Percentiles rank a stretch among this genome's conserved stretches.
Evolutionary conservation across 2,329 filamentous ascomycete species (phyloP).

Genomic region (Pyrenophora graminea): DNA sequence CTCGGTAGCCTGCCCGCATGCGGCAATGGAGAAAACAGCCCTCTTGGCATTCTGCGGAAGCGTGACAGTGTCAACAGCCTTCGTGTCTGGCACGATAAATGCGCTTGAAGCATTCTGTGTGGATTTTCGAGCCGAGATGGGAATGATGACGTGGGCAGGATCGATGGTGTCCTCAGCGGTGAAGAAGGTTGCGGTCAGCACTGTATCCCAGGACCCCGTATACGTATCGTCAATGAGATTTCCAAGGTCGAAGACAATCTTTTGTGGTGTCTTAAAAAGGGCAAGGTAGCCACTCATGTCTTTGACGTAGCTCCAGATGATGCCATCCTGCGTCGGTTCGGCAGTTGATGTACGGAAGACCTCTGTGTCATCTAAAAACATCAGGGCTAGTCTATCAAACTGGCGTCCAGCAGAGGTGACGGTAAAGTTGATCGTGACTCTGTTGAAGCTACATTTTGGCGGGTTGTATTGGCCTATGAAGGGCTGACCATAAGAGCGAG

Average conservation of each 20-base stretch:
- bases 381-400: conserved; percentile 73
- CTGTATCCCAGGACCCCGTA: conserved; percentile 74
- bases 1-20: conserved; percentile 74
- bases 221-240: conserved; percentile 71
- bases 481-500: conserved; percentile 71
- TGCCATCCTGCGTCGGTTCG: conserved; percentile 72
- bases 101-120: conserved; percentile 62
- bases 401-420: conserved; percentile 72
- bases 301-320: conserved; percentile 76
- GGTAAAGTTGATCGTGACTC: conserved; percentile 76
- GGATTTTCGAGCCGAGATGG: conserved; percentile 62
- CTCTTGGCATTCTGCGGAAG: conserved; percentile 69
- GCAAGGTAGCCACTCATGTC: conserved; percentile 74
- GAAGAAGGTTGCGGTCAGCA: conserved; percentile 74
- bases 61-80: conserved; percentile 62
- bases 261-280: conserved; percentile 71
- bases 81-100: conserved; percentile 68
- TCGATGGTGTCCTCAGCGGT: conserved; percentile 50
- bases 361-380: conserved; percentile 78
- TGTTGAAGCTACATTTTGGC: conserved; percentile 71
- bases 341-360: conserved; percentile 85
- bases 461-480: conserved; percentile 72
- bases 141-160: conserved; percentile 68
- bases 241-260: conserved; percentile 77
- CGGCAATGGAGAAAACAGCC: conserved; percentile 75